phyloP scores from a whole-genome alignment of 495 filamentous ascomycete genomes.

The Cudoniella acicularis region DNA sequence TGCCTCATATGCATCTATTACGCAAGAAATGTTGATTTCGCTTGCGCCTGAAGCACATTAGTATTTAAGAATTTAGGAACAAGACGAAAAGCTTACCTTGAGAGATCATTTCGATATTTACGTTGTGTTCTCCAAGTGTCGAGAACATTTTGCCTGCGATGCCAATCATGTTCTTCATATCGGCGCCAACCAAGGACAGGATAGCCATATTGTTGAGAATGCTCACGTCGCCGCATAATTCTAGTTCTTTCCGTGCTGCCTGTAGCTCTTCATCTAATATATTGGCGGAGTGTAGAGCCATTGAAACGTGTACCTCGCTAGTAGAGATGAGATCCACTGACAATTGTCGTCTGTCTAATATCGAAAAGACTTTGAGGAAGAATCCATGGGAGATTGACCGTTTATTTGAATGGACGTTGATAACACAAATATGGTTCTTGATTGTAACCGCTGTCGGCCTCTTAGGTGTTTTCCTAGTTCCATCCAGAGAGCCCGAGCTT shows the following conservation, averaged over 20 bases:
- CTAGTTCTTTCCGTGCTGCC: slow-evolving; percentile 64
- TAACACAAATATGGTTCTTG: slow-evolving; percentile 86
- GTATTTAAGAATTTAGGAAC: background rate
- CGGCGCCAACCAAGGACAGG: slow-evolving; percentile 82
- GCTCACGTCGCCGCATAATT: slow-evolving; percentile 77
- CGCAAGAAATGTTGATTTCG: slow-evolving; percentile 98
- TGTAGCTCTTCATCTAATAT: slow-evolving; percentile 62
- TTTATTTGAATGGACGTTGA: slow-evolving; percentile 95
- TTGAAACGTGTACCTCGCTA: slow-evolving; percentile 90
- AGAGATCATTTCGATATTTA: slow-evolving; percentile 98
- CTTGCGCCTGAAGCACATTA: slow-evolving; percentile 66
- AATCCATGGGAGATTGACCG: slow-evolving; percentile 85
- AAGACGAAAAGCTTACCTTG: slow-evolving; percentile 60
- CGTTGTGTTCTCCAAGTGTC: slow-evolving; percentile 77
- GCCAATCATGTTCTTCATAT: slow-evolving; percentile 94
- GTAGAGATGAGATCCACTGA: slow-evolving; percentile 92
- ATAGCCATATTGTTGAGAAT: slow-evolving; percentile 87
- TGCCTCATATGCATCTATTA: slow-evolving; percentile 87
- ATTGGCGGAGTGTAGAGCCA: slow-evolving; percentile 81
- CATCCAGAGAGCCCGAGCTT: slow-evolving; percentile 37
- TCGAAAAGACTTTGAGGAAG: slow-evolving; percentile 84
- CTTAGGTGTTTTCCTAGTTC: slow-evolving; percentile 47
- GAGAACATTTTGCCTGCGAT: slow-evolving; percentile 88
- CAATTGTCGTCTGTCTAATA: slow-evolving; percentile 72
- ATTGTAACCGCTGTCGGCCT: slow-evolving; percentile 92